phyloP scores from a whole-genome alignment of 208 protist species.

The Perkinsela sp. region DNA sequence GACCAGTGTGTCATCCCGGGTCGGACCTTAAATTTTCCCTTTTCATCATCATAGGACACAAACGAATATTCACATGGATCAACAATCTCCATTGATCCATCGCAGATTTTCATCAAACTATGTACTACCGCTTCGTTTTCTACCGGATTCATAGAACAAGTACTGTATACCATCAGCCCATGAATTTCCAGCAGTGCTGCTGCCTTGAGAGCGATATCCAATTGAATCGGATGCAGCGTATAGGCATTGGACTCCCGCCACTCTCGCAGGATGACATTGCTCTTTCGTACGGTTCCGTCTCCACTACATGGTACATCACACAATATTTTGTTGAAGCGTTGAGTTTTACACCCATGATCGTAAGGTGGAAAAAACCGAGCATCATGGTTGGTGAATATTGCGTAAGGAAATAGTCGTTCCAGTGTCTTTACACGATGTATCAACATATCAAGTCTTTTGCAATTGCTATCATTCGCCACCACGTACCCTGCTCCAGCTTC shows the following conservation, averaged over 20 bases:
- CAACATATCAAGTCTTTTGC: constrained; percentile 7
- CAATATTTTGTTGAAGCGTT: constrained; percentile 9
- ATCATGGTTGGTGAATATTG: constrained; percentile 64
- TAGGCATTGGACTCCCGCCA: constrained; percentile 8
- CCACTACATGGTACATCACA: constrained; percentile 23
- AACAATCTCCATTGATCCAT: constrained; percentile 42
- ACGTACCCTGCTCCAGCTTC: constrained; percentile 5
- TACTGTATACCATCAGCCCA: constrained; percentile 26
- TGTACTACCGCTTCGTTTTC: constrained; percentile 33
- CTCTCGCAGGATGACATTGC: constrained; percentile 8
- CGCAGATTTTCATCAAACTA: constrained; percentile 37
- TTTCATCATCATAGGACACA: not conserved
- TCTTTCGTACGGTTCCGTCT: constrained; percentile 28
- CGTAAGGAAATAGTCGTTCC: constrained; percentile 41
- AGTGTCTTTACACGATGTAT: constrained; percentile 20
- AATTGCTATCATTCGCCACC: constrained; percentile 9
- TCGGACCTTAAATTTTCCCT: constrained; percentile 43
- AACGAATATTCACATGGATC: not conserved
- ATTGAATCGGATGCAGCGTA: constrained; percentile 11
- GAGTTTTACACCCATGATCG: not conserved
- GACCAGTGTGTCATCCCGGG: constrained; percentile 21
- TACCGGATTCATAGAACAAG: constrained; percentile 21
- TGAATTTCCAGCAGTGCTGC: constrained; percentile 7
- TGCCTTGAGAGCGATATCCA: constrained; percentile 5
- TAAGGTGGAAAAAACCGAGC: constrained; percentile 5